Evolutionary conservation across 345 rosid genomes (phyloP), one percentile per base, ranked within the genome.

Genomic region (Brassica carinata): DNA sequence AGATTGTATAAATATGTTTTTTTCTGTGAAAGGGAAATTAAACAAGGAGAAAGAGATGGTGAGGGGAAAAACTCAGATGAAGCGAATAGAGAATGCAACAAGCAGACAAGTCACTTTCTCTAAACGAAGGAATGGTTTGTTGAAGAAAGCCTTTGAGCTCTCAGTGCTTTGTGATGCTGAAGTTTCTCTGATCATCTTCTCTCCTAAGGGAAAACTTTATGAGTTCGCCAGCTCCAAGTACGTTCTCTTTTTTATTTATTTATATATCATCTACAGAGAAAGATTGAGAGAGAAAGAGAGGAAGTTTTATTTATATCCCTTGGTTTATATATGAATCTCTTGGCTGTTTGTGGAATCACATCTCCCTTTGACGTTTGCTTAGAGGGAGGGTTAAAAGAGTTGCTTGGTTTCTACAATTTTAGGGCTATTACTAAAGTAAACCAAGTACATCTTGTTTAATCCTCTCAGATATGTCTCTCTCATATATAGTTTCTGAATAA

Each of bases 111-210:
- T 55, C 4, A 55, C 62, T 55, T 55, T 55, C 62, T 55, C 62
- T 55, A 55, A 55, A 8, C 26, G 62, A 55, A 55, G 62, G 62
- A 55, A 55, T 55, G 62, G 62, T 7, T 55, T 55, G 62, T 17
- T 55, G 62, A 55, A 55, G 62, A 55, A 55, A 76, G 96, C 93
- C 8, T 88, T 85, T 77, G 96, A 91, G 87, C 88, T 91, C 38
- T 91, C 96, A 2, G 92, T 91, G 67, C 96, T 91, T 59, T 91
- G 96, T 69, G 96, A 91, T 83, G 93, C 93, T 33, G 88, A 91
- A 80, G 93, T 91, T 80, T 91, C 93, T 43, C 88, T 91, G 2
- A 77, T 91, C 83, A 84, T 89, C 87, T 91, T 91, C 87, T 91
- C 96, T 64, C 87, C 90, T 8, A 84, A 90, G 72, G 96, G 96